Evolutionary conservation across 2,329 filamentous ascomycete genomes (phyloP).

Genomic region (Colletotrichum navitas): DNA sequence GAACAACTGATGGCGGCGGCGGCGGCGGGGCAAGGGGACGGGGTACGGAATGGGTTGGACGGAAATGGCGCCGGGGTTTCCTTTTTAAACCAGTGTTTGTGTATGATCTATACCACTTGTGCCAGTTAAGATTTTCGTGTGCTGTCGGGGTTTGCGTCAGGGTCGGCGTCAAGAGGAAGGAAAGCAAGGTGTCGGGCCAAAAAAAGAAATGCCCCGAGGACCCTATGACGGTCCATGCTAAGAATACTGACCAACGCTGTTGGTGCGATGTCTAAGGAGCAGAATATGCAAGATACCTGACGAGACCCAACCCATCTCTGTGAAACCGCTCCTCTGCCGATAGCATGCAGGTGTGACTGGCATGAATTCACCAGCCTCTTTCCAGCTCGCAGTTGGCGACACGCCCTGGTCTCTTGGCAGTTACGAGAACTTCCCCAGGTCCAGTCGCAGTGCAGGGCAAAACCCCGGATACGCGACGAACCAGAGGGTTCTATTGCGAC

Average conservation of each 20-base stretch:
- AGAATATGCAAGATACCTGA: not conserved
- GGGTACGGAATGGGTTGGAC: not conserved
- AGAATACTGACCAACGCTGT: not conserved
- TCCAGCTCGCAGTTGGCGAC: not conserved
- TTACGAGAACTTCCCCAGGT: not conserved
- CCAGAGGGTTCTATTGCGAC: not conserved
- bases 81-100: not conserved
- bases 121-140: not conserved
- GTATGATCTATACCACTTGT: constrained; percentile 20
- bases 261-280: not conserved
- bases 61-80: not conserved
- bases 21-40: not conserved
- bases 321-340: not conserved
- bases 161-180: not conserved
- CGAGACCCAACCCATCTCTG: not conserved
- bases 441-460: not conserved
- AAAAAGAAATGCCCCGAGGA: not conserved
- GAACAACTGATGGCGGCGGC: constrained; percentile 1
- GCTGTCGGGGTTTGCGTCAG: not conserved
- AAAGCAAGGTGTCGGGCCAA: not conserved
- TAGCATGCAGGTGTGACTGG: not conserved
- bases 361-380: not conserved
- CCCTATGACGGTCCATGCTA: not conserved
- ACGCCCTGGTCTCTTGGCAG: not conserved
- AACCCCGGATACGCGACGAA: not conserved